phyloP scores from a whole-genome alignment of 139 green algal genomes.

The Chlamydomonas applanata region DNA sequence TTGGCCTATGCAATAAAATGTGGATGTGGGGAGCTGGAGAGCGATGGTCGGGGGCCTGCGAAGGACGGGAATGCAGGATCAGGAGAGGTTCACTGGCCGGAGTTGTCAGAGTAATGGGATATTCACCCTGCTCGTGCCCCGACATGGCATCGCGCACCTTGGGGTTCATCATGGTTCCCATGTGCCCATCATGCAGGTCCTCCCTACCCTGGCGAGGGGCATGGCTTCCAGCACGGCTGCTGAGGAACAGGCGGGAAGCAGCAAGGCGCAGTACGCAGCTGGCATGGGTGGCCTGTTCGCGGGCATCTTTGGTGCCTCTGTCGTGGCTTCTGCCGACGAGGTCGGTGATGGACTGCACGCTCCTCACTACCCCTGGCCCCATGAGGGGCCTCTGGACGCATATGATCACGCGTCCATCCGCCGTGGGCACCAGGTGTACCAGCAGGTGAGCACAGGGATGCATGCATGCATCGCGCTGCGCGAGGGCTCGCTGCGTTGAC shows the following conservation, averaged over 20 bases:
- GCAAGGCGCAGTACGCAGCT: conserved; percentile 35
- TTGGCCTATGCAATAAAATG: too few relatives aligned
- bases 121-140: too few relatives aligned
- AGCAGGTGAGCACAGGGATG: conserved; percentile 31
- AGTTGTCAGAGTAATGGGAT: too few relatives aligned
- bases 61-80: too few relatives aligned
- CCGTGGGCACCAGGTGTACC: conserved; percentile 88
- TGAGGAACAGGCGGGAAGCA: background rate
- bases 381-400: conserved; percentile 85
- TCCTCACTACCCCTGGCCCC: conserved; percentile 85
- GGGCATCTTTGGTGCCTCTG: conserved; percentile 40
- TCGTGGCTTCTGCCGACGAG: conserved; percentile 56
- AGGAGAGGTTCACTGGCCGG: too few relatives aligned
- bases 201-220: background rate
- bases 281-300: conserved; percentile 33
- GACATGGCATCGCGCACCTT: too few relatives aligned
- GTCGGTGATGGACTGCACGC: conserved; percentile 91
- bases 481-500: too few relatives aligned
- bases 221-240: conserved; percentile 1
- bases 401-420: conserved; percentile 95
- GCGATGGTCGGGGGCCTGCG: too few relatives aligned
- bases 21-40: too few relatives aligned
- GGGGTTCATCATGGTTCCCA: too few relatives aligned
- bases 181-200: too few relatives aligned
- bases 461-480: too few relatives aligned